A percentile compares a stretch with the other conserved stretches of the same genome.
These are phyloP conservation scores for Tuber melanosporum DNA, from an alignment of 495 filamentous ascomycete species.

Conservation along the genomic window DNA sequence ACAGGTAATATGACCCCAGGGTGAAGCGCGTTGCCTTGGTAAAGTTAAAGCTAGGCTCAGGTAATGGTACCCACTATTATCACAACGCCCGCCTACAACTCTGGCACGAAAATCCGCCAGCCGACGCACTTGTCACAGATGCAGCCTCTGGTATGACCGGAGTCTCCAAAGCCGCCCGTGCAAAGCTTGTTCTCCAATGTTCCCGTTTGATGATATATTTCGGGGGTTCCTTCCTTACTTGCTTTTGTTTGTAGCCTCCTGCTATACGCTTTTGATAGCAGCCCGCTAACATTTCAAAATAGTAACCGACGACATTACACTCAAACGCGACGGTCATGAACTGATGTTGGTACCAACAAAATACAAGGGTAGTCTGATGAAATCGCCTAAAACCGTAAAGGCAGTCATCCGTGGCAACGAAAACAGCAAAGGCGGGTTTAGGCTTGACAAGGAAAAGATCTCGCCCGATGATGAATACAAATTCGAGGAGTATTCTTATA, in stretches of 20 bases:
- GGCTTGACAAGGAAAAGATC: slow-evolving; percentile 21
- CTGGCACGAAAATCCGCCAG: slow-evolving; percentile 22
- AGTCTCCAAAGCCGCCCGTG: slow-evolving; percentile 14
- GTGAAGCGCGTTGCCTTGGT: slow-evolving; percentile 23
- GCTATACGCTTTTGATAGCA: background rate
- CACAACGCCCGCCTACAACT: slow-evolving; percentile 21
- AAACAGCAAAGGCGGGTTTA: slow-evolving; percentile 19
- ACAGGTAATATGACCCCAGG: slow-evolving; percentile 3
- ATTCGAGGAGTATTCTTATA: slow-evolving; percentile 22
- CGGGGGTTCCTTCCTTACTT: slow-evolving; percentile 22
- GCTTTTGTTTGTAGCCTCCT: slow-evolving; percentile 13
- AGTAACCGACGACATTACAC: slow-evolving; percentile 28
- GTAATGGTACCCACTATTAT: slow-evolving; percentile 18
- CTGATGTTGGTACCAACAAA: slow-evolving; percentile 19
- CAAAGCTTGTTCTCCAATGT: slow-evolving; percentile 19
- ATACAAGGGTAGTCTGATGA: slow-evolving; percentile 13
- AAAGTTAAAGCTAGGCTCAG: slow-evolving; percentile 15
- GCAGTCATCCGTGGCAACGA: slow-evolving; percentile 13
- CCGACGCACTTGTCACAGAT: slow-evolving; percentile 17
- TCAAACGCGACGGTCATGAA: slow-evolving; percentile 16
- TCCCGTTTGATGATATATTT: slow-evolving; percentile 26
- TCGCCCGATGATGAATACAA: slow-evolving; percentile 16
- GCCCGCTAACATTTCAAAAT: slow-evolving; percentile 3
- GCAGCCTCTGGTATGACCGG: slow-evolving; percentile 19
- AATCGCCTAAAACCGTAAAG: slow-evolving; percentile 13